Evolutionary conservation across 2,329 filamentous ascomycete genomes (phyloP).

Genomic region (Fusarium sp.): DNA sequence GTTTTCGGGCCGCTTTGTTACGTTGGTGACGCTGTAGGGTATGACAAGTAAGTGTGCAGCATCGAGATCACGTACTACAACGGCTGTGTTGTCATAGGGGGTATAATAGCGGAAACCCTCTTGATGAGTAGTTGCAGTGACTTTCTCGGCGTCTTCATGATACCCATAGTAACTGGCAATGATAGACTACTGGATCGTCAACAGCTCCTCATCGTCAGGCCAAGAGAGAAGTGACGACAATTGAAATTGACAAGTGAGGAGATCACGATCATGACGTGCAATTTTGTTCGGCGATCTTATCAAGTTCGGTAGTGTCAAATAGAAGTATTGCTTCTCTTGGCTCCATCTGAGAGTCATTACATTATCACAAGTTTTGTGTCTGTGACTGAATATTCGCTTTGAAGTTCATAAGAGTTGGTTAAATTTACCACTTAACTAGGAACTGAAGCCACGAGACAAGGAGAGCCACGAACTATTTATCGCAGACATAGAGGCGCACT

Average conservation of each 20-base stretch:
- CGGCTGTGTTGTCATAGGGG: neutral
- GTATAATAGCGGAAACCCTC: neutral
- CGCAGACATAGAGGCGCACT: accelerated
- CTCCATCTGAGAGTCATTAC: accelerated
- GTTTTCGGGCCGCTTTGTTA: neutral
- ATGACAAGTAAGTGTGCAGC: neutral
- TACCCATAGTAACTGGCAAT: neutral
- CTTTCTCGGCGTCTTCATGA: neutral
- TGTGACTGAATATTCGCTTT: neutral
- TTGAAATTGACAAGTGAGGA: constrained; percentile 24
- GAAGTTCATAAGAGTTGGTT: neutral
- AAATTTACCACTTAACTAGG: too few species aligned
- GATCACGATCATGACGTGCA: neutral
- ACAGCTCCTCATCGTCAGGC: neutral
- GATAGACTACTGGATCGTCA: neutral
- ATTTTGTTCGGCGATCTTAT: neutral
- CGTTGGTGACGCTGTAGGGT: neutral
- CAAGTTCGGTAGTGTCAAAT: accelerated
- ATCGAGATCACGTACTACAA: constrained; percentile 16
- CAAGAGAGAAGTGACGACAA: neutral
- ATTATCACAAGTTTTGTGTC: neutral
- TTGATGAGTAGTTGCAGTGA: neutral
- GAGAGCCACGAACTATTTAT: too few species aligned
- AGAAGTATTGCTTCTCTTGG: neutral
- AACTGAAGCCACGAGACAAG: too few species aligned